Base-by-base conservation (phyloP, 2,329 filamentous ascomycete species). In the Lachnellula arida region DNA sequence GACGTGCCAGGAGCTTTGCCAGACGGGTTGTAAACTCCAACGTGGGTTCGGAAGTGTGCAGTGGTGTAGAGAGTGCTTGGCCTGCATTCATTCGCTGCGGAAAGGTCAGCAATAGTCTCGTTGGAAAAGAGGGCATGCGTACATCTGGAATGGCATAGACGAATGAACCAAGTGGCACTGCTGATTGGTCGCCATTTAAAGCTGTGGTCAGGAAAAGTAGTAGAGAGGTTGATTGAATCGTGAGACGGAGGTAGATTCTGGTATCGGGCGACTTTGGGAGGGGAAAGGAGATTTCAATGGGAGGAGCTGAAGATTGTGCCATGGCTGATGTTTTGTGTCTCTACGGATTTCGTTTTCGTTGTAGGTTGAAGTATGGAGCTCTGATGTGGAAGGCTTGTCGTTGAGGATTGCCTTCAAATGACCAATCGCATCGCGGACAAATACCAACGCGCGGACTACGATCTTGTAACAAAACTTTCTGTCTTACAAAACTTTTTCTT, bases 61-160 rank as follows among this genome's bases (percentile, higher is more conserved):
- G 80, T 1, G 88, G 81, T 1, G 93, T 97, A 55, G 86, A 87
- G 62, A 96, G 73, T 61, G 89, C 80, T 70, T 89, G 80, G 62
- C 60, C 81, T 72, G 58, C 81, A 58, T 70, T 67, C 23, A 66
- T 50, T 54, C 68, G 64, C 69, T 71, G 46, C 39, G 49, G 8
- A 23, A 32, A 4, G 55, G 25, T 68, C 52, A 68, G 54, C 32
- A 19, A 43, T 46, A 43, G 44, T 15, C 40, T 55, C 49, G 39
- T 46, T 49, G 6, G n/a, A 49, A 25, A 22, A 34, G 22, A 35
- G 46, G 49, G 17, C 15, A 51, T 5, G 69, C 77, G 65, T 76
- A 96, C 94, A 74, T 96, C 88, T 15, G 94, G 93, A 71, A 99
- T 82, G 2, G 92, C 89, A 70, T 96, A 97, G 46, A 97, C 89